These are phyloP conservation scores for Erythrophleum fordii DNA, from an alignment of 306 rosid genomes.

Conservation along the genomic window DNA sequence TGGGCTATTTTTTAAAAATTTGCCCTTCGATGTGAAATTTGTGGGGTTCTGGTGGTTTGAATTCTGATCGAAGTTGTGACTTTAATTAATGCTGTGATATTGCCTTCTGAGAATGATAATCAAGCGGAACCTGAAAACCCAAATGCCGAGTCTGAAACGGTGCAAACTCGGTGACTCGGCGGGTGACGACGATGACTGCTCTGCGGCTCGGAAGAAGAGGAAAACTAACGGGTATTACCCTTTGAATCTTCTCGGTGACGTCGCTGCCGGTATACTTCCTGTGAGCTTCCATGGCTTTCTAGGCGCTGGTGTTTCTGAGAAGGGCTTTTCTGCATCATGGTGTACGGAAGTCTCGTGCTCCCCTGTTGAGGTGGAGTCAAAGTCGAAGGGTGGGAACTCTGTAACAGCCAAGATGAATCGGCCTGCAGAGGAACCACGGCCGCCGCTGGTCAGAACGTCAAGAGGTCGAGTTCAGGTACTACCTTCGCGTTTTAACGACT, in stretches of 20 bases:
- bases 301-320: slow-evolving; percentile 56
- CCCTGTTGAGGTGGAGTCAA: slow-evolving; percentile 59
- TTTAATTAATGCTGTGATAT: slow-evolving; percentile 47
- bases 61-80: slow-evolving; percentile 35
- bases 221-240: slow-evolving; percentile 78
- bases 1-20: slow-evolving; percentile 14
- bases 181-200: slow-evolving; percentile 76
- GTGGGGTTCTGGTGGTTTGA: slow-evolving; percentile 27
- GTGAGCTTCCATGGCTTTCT: slow-evolving; percentile 64
- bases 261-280: slow-evolving; percentile 84
- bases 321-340: slow-evolving; percentile 73
- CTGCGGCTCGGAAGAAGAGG: slow-evolving; percentile 73
- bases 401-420: slow-evolving; percentile 42
- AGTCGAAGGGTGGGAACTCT: slow-evolving; percentile 45
- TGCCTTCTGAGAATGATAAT: slow-evolving; percentile 66
- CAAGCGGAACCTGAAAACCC: slow-evolving; percentile 89
- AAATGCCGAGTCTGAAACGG: slow-evolving; percentile 98
- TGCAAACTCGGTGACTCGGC: slow-evolving; percentile 67
- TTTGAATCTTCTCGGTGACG: slow-evolving; percentile 82
- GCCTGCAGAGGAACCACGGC: slow-evolving; percentile 64
- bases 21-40: slow-evolving; percentile 39
- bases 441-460: slow-evolving; percentile 88
- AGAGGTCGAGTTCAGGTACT: slow-evolving; percentile 98
- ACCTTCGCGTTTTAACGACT: slow-evolving; percentile 95
- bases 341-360: slow-evolving; percentile 63